Percentiles rank a stretch among this genome's conserved stretches.
These are phyloP conservation scores for Skeletonema potamos DNA, from an alignment of 108 stramenopile species.

Conservation along the genomic window DNA sequence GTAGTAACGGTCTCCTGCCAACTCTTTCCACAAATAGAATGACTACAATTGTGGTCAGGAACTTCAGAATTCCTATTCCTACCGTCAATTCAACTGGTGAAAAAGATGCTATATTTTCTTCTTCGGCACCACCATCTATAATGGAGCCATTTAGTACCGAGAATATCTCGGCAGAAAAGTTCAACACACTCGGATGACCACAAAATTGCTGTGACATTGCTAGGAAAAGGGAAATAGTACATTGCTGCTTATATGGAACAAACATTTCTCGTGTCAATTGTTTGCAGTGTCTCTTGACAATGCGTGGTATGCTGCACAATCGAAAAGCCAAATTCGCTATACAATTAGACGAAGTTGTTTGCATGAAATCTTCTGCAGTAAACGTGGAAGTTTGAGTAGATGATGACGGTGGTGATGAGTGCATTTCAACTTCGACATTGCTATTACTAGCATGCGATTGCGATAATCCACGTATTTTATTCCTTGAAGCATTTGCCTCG, in stretches of 20 bases:
- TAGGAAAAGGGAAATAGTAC: conserved; percentile 57
- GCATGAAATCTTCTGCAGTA: not conserved
- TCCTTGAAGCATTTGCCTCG: conserved; percentile 31
- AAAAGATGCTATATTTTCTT: conserved; percentile 5
- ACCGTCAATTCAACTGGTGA: conserved; percentile 42
- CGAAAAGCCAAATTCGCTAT: not conserved
- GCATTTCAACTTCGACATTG: not conserved
- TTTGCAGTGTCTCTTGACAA: not conserved
- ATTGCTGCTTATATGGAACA: conserved; percentile 49
- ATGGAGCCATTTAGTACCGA: conserved; percentile 7
- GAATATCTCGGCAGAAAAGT: conserved; percentile 70
- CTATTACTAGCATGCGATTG: not conserved
- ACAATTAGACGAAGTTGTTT: not conserved
- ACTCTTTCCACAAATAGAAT: conserved; percentile 59
- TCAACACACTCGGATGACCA: conserved; percentile 72
- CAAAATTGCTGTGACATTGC: conserved; percentile 71
- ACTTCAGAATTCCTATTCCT: conserved; percentile 65
- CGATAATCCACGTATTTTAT: conserved; percentile 24
- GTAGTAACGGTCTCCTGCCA: conserved; percentile 55
- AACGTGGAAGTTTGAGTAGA: not conserved
- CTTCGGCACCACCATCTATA: not conserved
- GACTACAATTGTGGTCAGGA: conserved; percentile 61
- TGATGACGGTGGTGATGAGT: not conserved
- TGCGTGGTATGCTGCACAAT: not conserved
- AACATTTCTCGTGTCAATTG: conserved; percentile 14